Percentiles rank a stretch among this genome's conserved stretches.
These are phyloP conservation scores for Suillus decipiens DNA, from an alignment of 768 basidiomycete species.

Conservation along the genomic window DNA sequence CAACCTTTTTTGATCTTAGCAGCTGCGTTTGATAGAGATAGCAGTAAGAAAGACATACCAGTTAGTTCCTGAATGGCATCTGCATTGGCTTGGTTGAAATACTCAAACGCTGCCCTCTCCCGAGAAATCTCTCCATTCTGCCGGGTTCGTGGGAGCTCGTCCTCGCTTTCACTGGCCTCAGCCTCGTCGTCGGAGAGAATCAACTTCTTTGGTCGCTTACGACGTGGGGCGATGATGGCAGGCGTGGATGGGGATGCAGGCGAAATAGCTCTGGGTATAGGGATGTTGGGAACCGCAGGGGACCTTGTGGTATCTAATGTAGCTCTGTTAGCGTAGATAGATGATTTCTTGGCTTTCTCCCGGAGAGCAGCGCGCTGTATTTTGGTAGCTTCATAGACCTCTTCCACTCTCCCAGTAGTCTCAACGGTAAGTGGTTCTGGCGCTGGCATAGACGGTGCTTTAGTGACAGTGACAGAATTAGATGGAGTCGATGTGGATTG, in stretches of 20 bases:
- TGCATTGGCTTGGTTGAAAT: conserved; percentile 62
- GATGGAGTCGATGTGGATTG: conserved; percentile 24
- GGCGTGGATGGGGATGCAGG: conserved; percentile 45
- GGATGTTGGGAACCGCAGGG: conserved; percentile 35
- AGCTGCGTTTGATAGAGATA: conserved; percentile 1
- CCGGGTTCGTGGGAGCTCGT: conserved; percentile 38
- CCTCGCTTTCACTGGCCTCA: conserved; percentile 51
- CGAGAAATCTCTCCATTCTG: conserved; percentile 38
- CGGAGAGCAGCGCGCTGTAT: conserved; percentile 63
- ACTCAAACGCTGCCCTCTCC: conserved; percentile 58
- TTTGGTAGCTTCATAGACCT: conserved; percentile 72
- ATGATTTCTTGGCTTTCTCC: conserved; percentile 81
- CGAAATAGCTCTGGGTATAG: conserved; percentile 37
- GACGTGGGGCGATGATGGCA: conserved; percentile 38
- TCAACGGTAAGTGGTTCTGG: conserved; percentile 30
- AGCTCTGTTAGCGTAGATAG: conserved; percentile 73
- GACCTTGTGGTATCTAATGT: conserved; percentile 46
- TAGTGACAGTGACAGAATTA: conserved; percentile 13
- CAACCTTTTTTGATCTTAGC: conserved; percentile 55
- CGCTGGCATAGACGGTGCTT: conserved; percentile 7
- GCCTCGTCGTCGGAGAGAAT: conserved; percentile 71
- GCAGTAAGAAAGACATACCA: conserved; percentile 44
- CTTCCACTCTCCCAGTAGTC: conserved; percentile 63
- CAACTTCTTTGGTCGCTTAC: conserved; percentile 57
- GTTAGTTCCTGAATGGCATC: conserved; percentile 76